phyloP scores from a whole-genome alignment of 1,139 yeast genomes.

The Hansenula anomala region DNA sequence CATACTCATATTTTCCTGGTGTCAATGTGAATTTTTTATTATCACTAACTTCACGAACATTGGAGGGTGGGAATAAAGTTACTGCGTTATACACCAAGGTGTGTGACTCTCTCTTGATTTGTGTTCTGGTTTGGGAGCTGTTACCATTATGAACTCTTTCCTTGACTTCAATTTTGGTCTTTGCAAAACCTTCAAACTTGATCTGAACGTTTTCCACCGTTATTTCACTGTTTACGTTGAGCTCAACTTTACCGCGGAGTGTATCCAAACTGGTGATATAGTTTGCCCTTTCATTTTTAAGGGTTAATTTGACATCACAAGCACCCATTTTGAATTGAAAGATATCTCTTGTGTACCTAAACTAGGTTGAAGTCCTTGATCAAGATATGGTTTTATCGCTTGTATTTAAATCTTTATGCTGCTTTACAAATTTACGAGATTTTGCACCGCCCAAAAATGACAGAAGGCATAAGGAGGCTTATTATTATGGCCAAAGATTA shows the following conservation, averaged over 20 bases:
- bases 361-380: too few relatives aligned
- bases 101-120: conserved; percentile 31
- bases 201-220: conserved; percentile 49
- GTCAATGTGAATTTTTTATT: conserved; percentile 54
- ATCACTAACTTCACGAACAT: conserved; percentile 42
- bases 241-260: conserved; percentile 10
- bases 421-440: background rate
- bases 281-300: background rate
- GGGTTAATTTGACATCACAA: background rate
- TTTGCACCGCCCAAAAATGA: background rate
- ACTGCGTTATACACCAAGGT: conserved; percentile 49
- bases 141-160: conserved; percentile 6
- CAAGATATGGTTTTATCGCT: too few relatives aligned
- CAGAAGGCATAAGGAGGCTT: background rate
- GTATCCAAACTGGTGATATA: conserved; percentile 7
- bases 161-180: conserved; percentile 25
- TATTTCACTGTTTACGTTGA: conserved; percentile 29
- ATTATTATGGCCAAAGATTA: too few relatives aligned
- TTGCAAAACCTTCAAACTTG: conserved; percentile 53
- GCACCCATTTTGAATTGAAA: background rate
- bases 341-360: too few relatives aligned
- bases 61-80: conserved; percentile 59
- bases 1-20: conserved; percentile 30
- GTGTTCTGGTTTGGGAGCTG: conserved; percentile 6
- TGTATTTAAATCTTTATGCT: too few relatives aligned